Evolutionary conservation across 192 early-diverging fungal genomes (phyloP).

Genomic region (Entrophospora sp.): DNA sequence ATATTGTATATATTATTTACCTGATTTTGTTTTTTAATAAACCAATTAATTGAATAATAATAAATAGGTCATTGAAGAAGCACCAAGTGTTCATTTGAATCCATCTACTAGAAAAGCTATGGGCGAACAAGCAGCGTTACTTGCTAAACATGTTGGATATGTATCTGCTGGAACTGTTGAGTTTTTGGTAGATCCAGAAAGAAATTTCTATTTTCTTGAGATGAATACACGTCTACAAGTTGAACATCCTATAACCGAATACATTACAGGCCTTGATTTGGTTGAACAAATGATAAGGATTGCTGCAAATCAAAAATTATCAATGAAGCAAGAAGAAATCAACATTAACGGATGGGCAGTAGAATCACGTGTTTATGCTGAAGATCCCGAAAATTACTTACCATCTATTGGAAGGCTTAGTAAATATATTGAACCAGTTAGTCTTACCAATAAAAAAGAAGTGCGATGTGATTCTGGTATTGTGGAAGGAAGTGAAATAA

Average conservation of each 20-base stretch:
- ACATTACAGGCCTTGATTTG: conserved; percentile 76
- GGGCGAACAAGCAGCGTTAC: conserved; percentile 71
- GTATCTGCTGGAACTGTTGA: conserved; percentile 69
- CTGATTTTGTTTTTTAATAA: not conserved
- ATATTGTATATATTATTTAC: not conserved
- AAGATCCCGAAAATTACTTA: conserved; percentile 88
- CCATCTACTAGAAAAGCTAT: conserved; percentile 52
- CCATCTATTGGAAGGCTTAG: conserved; percentile 81
- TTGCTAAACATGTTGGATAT: conserved; percentile 39
- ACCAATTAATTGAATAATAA: not conserved
- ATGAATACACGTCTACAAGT: conserved; percentile 78
- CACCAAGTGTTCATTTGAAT: conserved; percentile 69
- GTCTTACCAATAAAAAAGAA: conserved; percentile 33
- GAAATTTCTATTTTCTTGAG: conserved; percentile 73
- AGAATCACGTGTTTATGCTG: conserved; percentile 95
- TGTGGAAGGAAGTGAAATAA: conserved; percentile 79
- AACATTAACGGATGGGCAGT: conserved; percentile 83
- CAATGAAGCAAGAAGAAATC: conserved; percentile 61
- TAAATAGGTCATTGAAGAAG: conserved; percentile 62
- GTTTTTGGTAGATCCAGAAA: conserved; percentile 58
- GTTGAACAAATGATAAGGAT: conserved; percentile 93
- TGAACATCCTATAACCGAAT: conserved; percentile 74
- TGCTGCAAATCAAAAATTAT: conserved; percentile 65
- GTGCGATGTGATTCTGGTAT: conserved; percentile 92
- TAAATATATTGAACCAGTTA: conserved; percentile 75